A percentile compares a stretch with the other conserved stretches of the same genome.
Evolutionary conservation across 345 rosid genomes (phyloP).

Genomic region (Populus davidiana): DNA sequence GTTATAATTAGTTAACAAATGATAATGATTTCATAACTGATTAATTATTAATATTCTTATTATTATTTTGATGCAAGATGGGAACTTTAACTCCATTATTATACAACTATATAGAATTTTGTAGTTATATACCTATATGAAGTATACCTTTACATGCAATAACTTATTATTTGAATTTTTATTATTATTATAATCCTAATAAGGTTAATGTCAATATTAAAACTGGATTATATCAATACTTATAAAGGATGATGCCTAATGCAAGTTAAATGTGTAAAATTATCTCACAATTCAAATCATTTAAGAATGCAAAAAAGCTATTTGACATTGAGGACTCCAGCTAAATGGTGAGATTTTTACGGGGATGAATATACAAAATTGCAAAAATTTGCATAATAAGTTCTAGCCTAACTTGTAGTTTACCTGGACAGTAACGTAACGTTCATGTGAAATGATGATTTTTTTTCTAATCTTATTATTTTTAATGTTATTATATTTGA

Average conservation of each 20-base stretch:
- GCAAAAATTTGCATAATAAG: neutral
- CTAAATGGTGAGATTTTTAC: neutral
- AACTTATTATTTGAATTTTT: neutral
- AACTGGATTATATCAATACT: neutral
- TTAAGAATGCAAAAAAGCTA: no score
- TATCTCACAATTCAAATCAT: no score
- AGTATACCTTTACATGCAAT: neutral
- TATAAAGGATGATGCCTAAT: rapidly evolving
- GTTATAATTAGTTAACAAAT: no score
- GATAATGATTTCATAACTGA: no score
- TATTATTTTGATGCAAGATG: no score
- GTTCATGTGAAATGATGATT: neutral
- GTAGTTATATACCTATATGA: no score
- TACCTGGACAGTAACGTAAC: neutral
- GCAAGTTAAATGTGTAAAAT: no score
- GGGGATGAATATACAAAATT: neutral
- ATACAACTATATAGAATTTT: no score
- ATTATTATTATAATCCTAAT: neutral
- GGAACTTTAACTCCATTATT: no score
- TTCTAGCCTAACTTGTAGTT: neutral
- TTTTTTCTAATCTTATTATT: neutral
- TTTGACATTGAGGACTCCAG: neutral
- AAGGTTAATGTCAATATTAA: neutral
- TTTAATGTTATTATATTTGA: neutral
- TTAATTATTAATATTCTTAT: no score